Conservation (phyloP, 768 basidiomycete genomes). For the Mycena pura region DNA sequence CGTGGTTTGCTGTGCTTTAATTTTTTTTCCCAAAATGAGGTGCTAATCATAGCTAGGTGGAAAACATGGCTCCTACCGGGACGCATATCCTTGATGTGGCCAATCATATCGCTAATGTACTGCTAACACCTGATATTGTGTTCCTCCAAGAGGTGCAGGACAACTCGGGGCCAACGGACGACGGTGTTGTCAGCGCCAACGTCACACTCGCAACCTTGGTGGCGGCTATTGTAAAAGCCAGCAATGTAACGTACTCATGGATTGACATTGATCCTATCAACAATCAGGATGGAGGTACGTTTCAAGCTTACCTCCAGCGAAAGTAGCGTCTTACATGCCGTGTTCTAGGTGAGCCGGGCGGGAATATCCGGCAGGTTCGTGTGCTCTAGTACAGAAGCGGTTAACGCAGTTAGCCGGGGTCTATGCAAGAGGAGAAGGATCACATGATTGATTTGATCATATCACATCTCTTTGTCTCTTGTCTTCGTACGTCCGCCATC, state of each 20-base stretch:
- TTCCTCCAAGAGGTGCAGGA: conserved; percentile 73
- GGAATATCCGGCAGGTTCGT: conserved; percentile 70
- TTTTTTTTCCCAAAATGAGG: neutral
- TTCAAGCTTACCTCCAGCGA: neutral
- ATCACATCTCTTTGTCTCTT: too few species aligned
- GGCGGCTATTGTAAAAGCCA: conserved; percentile 51
- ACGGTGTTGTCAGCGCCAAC: conserved; percentile 61
- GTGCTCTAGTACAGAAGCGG: too few species aligned
- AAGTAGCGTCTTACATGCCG: neutral
- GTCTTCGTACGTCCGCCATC: too few species aligned
- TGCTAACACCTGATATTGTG: conserved; percentile 62
- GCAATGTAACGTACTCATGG: conserved; percentile 54
- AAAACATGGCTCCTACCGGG: conserved; percentile 61
- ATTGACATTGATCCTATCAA: conserved; percentile 59
- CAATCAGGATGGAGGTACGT: conserved; percentile 55
- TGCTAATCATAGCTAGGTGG: conserved; percentile 44
- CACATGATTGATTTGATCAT: too few species aligned
- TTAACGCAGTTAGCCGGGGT: too few species aligned
- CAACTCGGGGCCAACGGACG: conserved; percentile 56
- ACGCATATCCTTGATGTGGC: conserved; percentile 56
- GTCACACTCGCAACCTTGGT: conserved; percentile 57
- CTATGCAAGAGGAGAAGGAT: too few species aligned
- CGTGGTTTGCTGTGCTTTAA: conserved; percentile 23
- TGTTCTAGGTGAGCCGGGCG: conserved; percentile 52
- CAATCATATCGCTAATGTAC: conserved; percentile 54